These are phyloP conservation scores for Arachnopeziza araneosa DNA, from an alignment of 2,329 filamentous ascomycete species.

Conservation along the genomic window DNA sequence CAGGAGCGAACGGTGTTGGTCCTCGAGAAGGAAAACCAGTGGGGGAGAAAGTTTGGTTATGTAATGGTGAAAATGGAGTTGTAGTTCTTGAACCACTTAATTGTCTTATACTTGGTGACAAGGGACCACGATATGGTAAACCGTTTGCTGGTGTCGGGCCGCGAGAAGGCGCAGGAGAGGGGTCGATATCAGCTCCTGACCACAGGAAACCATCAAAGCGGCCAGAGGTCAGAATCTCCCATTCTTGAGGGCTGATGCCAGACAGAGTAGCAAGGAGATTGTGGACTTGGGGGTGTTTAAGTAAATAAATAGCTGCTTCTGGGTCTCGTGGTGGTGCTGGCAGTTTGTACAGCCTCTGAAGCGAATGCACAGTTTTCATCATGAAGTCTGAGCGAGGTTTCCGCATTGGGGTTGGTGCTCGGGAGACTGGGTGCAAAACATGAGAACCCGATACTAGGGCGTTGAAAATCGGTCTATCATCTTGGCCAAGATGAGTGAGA, in stretches of 20 bases:
- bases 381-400: conserved; percentile 68
- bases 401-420: conserved; percentile 64
- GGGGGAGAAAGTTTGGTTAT: conserved; percentile 26
- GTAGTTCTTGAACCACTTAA: conserved; percentile 22
- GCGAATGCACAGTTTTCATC: conserved; percentile 66
- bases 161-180: conserved; percentile 39
- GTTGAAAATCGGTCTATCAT: conserved; percentile 76
- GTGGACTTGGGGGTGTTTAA: conserved; percentile 77
- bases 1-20: conserved; percentile 49
- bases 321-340: conserved; percentile 70
- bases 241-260: conserved; percentile 86
- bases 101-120: conserved; percentile 23
- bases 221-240: conserved; percentile 91
- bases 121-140: conserved; percentile 34
- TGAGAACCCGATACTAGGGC: conserved; percentile 62
- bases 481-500: conserved; percentile 73
- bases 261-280: conserved; percentile 81
- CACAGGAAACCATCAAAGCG: conserved; percentile 94
- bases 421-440: conserved; percentile 46
- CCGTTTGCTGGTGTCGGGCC: conserved; percentile 50
- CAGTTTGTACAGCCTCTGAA: conserved; percentile 82
- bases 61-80: conserved; percentile 28
- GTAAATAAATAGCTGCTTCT: conserved; percentile 77
- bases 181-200: conserved; percentile 73
- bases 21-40: conserved; percentile 40